Conservation (phyloP, 2,329 filamentous ascomycete species). For the Colletotrichum abscissum region DNA sequence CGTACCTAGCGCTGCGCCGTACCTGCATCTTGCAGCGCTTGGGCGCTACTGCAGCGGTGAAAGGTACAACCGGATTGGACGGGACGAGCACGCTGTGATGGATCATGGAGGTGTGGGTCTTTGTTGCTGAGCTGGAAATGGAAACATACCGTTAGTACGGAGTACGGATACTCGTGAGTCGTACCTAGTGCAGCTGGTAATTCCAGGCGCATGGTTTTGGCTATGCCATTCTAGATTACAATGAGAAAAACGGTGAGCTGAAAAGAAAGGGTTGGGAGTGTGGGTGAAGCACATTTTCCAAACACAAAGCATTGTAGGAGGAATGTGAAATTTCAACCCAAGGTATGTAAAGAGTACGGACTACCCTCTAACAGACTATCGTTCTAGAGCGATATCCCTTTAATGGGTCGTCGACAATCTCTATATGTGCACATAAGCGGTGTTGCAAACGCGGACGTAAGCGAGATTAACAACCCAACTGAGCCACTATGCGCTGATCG, state of each 20-base stretch:
- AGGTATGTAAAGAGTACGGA: not conserved
- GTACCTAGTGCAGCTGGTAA: not conserved
- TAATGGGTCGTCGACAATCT: not conserved
- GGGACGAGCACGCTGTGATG: not conserved
- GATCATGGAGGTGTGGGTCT: not conserved
- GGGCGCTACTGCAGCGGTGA: not conserved
- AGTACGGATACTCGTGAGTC: too few relatives aligned
- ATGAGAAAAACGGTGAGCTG: not conserved
- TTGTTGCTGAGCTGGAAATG: not conserved
- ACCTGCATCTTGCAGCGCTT: conserved; percentile 28
- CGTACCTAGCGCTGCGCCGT: not conserved
- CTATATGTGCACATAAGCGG: not conserved
- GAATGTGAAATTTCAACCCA: not conserved
- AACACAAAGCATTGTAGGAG: not conserved
- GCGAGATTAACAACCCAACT: conserved; percentile 27
- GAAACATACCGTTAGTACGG: not conserved
- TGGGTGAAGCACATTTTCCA: not conserved
- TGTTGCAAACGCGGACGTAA: not conserved
- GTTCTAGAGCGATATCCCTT: not conserved
- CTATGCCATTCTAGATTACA: not conserved
- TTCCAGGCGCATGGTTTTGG: not conserved
- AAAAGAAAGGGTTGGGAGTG: not conserved
- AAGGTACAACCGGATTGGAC: not conserved
- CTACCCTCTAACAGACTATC: not conserved
- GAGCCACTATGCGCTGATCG: conserved; percentile 20